Conservation (phyloP, 257 asterid genomes). For the Knoxia roxburghii region DNA sequence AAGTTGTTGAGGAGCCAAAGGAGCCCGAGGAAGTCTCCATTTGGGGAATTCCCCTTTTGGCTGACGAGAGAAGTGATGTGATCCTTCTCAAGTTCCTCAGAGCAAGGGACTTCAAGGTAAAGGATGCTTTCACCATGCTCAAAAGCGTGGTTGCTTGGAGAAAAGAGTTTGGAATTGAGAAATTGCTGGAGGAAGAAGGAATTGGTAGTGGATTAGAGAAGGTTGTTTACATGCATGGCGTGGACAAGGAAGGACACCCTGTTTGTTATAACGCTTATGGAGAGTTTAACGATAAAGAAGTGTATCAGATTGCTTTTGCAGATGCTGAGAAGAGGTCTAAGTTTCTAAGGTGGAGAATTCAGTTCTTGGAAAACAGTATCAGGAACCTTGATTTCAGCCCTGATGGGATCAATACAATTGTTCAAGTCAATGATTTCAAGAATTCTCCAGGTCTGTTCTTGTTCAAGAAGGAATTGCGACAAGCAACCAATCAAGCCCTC, state of each 20-base stretch:
- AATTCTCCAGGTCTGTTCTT: conserved; percentile 74
- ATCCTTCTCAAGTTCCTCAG: conserved; percentile 82
- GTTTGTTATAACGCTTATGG: conserved; percentile 84
- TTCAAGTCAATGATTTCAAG: conserved; percentile 81
- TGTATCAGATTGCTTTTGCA: conserved; percentile 69
- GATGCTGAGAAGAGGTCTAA: conserved; percentile 75
- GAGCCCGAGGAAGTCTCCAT: conserved; percentile 76
- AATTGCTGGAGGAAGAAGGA: conserved; percentile 48
- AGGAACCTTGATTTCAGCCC: conserved; percentile 80
- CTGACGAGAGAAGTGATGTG: conserved; percentile 68
- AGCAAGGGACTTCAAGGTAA: conserved; percentile 89
- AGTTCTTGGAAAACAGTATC: conserved; percentile 69
- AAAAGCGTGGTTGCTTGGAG: conserved; percentile 86
- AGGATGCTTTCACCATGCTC: conserved; percentile 81
- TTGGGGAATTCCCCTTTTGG: conserved; percentile 77
- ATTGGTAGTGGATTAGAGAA: conserved; percentile 63
- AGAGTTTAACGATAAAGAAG: conserved; percentile 81
- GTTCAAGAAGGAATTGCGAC: conserved; percentile 79
- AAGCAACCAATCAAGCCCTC: conserved; percentile 79
- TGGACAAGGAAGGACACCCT: conserved; percentile 84
- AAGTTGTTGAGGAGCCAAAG: conserved; percentile 26
- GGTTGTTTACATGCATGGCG: conserved; percentile 74
- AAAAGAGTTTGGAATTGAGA: conserved; percentile 66
- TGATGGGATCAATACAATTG: conserved; percentile 71
- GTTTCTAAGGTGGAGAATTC: conserved; percentile 73